Percentiles rank a stretch among this genome's conserved stretches.
Evolutionary conservation across 2,329 filamentous ascomycete species (phyloP).

Genomic region (Neurospora sp.): DNA sequence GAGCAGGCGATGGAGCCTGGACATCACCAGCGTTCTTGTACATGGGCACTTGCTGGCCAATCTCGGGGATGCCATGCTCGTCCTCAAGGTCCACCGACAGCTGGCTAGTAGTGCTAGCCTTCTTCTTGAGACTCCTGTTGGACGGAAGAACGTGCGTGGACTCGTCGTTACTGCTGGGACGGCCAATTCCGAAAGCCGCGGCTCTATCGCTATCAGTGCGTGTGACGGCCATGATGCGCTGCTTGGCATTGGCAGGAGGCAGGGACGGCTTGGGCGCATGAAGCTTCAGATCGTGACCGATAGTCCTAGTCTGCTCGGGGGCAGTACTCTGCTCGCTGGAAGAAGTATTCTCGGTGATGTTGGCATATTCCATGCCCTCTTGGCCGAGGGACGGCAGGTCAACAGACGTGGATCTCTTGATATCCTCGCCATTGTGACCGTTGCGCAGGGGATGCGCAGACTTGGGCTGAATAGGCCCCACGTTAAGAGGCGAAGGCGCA

Average conservation of each 20-base stretch:
- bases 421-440: conserved; percentile 29
- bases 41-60: conserved; percentile 89
- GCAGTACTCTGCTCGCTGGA: conserved; percentile 33
- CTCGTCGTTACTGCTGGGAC: conserved; percentile 46
- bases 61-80: conserved; percentile 83
- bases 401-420: conserved; percentile 63
- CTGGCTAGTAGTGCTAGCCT: conserved; percentile 45
- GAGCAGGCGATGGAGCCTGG: conserved; percentile 80
- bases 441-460: conserved; percentile 29
- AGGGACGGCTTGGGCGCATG: conserved; percentile 84
- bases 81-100: conserved; percentile 46
- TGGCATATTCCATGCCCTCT: conserved; percentile 82
- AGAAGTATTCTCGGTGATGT: conserved; percentile 35
- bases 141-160: conserved; percentile 28
- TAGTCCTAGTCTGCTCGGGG: conserved; percentile 65
- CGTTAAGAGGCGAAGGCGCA: conserved; percentile 78
- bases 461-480: conserved; percentile 44
- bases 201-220: conserved; percentile 84
- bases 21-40: conserved; percentile 87
- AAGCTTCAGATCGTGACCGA: conserved; percentile 73
- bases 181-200: conserved; percentile 74
- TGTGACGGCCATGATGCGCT: conserved; percentile 73
- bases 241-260: conserved; percentile 69
- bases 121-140: conserved; percentile 49
- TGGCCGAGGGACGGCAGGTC: conserved; percentile 77